Evolutionary conservation across 1,284 basidiomycete species (phyloP), one percentile per base, ranked within the genome.

Genomic region (Rhodotorula sp.): DNA sequence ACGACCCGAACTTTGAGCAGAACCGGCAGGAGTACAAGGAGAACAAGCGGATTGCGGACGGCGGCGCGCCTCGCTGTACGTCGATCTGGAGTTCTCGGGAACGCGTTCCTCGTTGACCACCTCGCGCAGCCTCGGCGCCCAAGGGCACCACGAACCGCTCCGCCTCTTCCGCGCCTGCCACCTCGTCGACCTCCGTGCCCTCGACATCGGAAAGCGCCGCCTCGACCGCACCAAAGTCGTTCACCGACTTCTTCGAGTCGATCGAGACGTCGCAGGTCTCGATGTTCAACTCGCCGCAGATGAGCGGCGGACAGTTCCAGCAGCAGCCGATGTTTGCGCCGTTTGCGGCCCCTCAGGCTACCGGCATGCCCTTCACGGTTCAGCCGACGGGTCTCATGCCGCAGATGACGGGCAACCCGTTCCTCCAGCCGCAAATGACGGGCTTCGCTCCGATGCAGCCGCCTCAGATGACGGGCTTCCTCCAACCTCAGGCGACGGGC

Each of bases 1-100:
- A 92, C 70, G 94, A 97, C 80, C 91, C 94, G 24, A 93, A 94
- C 80, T 99, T 98, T 79, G 95, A 98, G 80, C 87, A 92, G 80
- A 97, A 96, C 79, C 84, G 95, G 64, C 83, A 90, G 27, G 94
- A 98, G 78, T 97, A 99, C 82, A 92, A 87, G 81, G 85, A 88
- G 52, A 93, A 88, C 79, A 92, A 92, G 80, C 86, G 86, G n/a
- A 84, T 88, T 10, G 86, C 87, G 0, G 90, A 93, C 70, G 85
- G 84, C 34, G 83, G 80, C 72, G 79, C 81, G 15, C 77, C 78
- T 24, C 79, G 79, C 52, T 15, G 61, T 67, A 24, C 39, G 66
- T n/a, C 17, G n/a, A 19, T 54, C 24, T 39, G 3, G 22, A 32
- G 0, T 1, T 24, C 44, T 0, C 2, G 29, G 20, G 11, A 4